phyloP scores from a whole-genome alignment of 2,329 filamentous ascomycete genomes.

The Diaporthe batatas region DNA sequence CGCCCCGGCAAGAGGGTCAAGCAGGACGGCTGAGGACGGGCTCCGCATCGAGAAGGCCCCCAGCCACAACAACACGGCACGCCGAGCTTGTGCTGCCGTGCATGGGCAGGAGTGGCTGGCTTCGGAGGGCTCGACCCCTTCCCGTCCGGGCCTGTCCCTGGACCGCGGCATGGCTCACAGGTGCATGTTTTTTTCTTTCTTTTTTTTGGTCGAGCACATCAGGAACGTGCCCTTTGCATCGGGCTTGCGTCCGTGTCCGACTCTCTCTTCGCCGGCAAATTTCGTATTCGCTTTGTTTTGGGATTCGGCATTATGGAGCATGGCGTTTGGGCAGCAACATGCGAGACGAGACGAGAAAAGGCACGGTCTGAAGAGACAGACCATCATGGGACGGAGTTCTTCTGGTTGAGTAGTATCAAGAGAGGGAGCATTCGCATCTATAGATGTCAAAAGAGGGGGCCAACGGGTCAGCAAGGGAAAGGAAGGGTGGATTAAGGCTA shows the following conservation, averaged over 20 bases:
- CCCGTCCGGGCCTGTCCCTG: background rate
- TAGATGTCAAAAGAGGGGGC: background rate
- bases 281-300: background rate
- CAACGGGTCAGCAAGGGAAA: no score
- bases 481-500: no score
- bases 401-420: background rate
- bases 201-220: background rate
- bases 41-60: background rate
- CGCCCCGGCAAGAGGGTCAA: constrained; percentile 73
- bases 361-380: no score
- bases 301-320: constrained; percentile 18
- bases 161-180: background rate
- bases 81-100: background rate
- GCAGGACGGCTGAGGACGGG: constrained; percentile 54
- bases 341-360: background rate
- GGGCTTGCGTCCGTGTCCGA: background rate
- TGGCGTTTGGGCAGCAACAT: constrained; percentile 20
- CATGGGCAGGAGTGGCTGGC: background rate
- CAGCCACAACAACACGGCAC: background rate
- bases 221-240: background rate
- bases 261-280: background rate
- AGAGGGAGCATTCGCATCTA: background rate
- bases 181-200: background rate
- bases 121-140: background rate
- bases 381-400: constrained; percentile 15